Percentiles rank a stretch among this genome's conserved stretches.
phyloP scores from a whole-genome alignment of 2,329 filamentous ascomycete genomes.

The Emmonsiellopsis sp. region DNA sequence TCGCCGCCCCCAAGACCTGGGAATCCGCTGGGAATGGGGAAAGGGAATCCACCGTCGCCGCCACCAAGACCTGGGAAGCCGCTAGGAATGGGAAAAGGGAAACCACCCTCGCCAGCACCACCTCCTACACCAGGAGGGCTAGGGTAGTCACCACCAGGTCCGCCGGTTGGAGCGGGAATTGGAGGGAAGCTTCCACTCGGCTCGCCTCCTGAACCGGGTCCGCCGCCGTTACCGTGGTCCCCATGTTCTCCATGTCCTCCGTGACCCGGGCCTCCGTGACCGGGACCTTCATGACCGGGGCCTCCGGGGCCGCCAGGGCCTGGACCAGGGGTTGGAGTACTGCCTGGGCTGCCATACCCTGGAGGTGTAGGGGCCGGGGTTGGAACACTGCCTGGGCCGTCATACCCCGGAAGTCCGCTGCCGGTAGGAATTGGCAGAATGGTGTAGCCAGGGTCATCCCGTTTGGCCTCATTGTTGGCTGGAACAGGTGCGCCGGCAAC shows the following conservation, averaged over 20 bases:
- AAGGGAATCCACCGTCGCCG: too few species aligned
- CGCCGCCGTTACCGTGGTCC: not conserved
- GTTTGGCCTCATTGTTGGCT: not conserved
- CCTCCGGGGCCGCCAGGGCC: not conserved
- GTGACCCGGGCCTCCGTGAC: not conserved
- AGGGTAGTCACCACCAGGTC: not conserved
- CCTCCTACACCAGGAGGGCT: not conserved
- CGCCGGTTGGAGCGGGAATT: not conserved
- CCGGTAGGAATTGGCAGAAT: not conserved
- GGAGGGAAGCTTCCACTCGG: not conserved
- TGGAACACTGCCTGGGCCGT: not conserved
- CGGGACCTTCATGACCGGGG: not conserved
- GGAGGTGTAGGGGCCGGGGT: not conserved
- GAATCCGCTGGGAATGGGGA: not conserved
- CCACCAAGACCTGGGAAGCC: not conserved
- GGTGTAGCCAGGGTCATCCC: not conserved
- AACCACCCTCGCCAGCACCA: not conserved
- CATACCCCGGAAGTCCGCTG: not conserved
- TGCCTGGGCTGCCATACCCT: too few species aligned
- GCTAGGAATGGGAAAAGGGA: not conserved
- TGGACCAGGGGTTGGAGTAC: too few species aligned
- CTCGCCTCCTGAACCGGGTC: not conserved
- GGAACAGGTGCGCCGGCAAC: not conserved
- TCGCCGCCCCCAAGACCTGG: not conserved
- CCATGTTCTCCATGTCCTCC: not conserved